phyloP scores from a whole-genome alignment of 75 land plant species.

The Sequoiadendron giganteum region DNA sequence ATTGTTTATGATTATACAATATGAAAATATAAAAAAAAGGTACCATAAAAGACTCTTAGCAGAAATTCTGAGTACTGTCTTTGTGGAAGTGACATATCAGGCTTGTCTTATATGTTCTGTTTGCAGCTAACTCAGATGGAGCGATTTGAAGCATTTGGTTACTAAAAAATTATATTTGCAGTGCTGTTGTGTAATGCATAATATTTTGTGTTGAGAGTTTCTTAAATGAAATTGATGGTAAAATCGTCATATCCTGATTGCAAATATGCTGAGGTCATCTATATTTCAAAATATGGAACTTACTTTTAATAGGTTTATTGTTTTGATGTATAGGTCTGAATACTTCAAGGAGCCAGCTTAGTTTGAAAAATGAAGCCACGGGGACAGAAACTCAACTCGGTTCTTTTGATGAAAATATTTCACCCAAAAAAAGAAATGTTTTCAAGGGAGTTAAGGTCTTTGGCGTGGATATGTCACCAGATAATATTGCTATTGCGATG shows the following conservation, averaged over 20 bases:
- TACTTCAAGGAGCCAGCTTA: conserved; percentile 8
- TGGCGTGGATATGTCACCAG: conserved; percentile 92
- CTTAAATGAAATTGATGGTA: background rate
- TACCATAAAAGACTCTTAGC: background rate
- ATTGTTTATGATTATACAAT: background rate
- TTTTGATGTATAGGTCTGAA: conserved; percentile 4
- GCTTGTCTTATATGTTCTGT: background rate
- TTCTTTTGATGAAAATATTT: conserved; percentile 4
- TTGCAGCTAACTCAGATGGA: background rate
- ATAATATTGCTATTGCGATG: conserved; percentile 89
- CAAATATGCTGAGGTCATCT: background rate
- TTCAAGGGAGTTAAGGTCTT: conserved; percentile 34
- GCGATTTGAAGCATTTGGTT: background rate
- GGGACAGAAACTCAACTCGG: conserved; percentile 9
- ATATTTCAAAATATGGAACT: background rate
- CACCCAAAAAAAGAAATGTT: conserved; percentile 21
- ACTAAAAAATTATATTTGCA: background rate
- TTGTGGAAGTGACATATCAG: background rate
- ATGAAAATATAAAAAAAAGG: background rate
- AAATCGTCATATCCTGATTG: background rate
- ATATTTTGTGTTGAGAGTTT: background rate
- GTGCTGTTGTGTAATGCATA: background rate
- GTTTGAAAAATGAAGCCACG: conserved; percentile 15
- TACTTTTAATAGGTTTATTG: background rate
- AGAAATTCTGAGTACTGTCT: background rate